These are phyloP conservation scores for Aureobasidium sp. DNA, from an alignment of 2,329 filamentous ascomycete species.

Conservation along the genomic window DNA sequence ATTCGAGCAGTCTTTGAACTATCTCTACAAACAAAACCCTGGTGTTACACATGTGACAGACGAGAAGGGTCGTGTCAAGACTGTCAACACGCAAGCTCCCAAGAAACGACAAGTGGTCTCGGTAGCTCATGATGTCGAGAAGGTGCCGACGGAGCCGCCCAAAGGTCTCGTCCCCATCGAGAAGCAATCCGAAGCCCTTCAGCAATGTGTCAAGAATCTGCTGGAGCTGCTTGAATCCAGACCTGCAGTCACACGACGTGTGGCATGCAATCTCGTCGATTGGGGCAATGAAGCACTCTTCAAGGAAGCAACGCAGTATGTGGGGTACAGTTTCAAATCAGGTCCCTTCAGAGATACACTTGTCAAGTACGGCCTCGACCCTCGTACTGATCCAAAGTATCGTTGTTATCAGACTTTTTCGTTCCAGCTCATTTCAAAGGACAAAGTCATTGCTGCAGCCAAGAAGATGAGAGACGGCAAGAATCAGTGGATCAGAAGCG, in stretches of 20 bases:
- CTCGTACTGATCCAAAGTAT: slow-evolving; percentile 65
- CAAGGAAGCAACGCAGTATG: slow-evolving; percentile 70
- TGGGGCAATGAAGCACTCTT: slow-evolving; percentile 47
- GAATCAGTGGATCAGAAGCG: slow-evolving; percentile 12
- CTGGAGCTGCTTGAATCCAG: slow-evolving; percentile 59
- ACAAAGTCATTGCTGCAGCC: slow-evolving; percentile 3
- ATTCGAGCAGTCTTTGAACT: slow-evolving; percentile 19
- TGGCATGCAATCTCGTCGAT: slow-evolving; percentile 63
- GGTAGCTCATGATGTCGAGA: slow-evolving; percentile 52
- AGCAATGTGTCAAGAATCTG: slow-evolving; percentile 56
- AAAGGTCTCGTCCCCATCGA: slow-evolving; percentile 44
- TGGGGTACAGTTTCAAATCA: slow-evolving; percentile 85
- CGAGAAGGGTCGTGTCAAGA: slow-evolving; percentile 6
- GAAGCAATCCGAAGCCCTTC: slow-evolving; percentile 35
- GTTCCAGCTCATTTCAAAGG: slow-evolving; percentile 56
- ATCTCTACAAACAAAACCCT: slow-evolving; percentile 14
- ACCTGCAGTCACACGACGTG: slow-evolving; percentile 80
- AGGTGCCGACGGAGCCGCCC: slow-evolving; percentile 53
- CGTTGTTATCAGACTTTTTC: slow-evolving; percentile 82
- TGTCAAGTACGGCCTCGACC: slow-evolving; percentile 78
- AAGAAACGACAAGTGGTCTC: slow-evolving; percentile 52
- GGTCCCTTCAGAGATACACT: slow-evolving; percentile 89
- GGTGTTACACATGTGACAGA: slow-evolving; percentile 12
- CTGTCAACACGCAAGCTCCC: slow-evolving; percentile 34
- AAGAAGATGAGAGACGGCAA: slow-evolving; percentile 11